Conservation (phyloP, 179 eudicot species). For the Beta corolliflora region DNA sequence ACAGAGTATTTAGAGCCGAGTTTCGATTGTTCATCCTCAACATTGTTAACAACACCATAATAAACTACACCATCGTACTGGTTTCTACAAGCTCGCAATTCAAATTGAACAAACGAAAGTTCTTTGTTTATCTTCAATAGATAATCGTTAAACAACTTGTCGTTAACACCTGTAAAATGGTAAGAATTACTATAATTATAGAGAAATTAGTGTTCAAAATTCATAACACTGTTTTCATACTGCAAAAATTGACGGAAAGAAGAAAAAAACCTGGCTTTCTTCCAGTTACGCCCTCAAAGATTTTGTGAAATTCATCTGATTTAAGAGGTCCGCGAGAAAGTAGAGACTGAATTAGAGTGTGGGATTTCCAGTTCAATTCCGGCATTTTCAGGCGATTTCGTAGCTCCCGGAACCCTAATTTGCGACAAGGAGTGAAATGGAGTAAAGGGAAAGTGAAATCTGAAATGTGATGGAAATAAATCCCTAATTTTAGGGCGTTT, state of each 20-base stretch:
- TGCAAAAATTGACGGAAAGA: background rate
- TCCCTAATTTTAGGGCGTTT: constrained; percentile 16
- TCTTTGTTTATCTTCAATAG: constrained; percentile 71
- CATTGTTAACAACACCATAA: constrained; percentile 84
- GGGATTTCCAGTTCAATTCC: constrained; percentile 67
- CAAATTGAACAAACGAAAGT: constrained; percentile 74
- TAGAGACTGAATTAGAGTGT: constrained; percentile 79
- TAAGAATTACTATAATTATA: background rate
- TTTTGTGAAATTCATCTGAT: constrained; percentile 56
- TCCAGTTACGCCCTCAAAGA: constrained; percentile 67
- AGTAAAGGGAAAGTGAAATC: background rate
- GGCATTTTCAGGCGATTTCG: constrained; percentile 37
- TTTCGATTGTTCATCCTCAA: constrained; percentile 90
- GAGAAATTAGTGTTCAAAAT: background rate
- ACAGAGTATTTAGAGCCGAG: constrained; percentile 78
- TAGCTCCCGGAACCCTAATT: background rate
- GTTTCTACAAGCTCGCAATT: constrained; percentile 81
- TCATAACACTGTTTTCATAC: background rate
- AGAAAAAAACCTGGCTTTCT: constrained; percentile 43
- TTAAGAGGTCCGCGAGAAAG: constrained; percentile 82
- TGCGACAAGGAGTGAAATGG: background rate
- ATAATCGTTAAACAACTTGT: constrained; percentile 60
- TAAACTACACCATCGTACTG: constrained; percentile 80
- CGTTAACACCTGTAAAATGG: constrained; percentile 45
- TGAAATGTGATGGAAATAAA: background rate